Evolutionary conservation across 352 stramenopile species (phyloP).

Genomic region (Globisporangium echinulatum): DNA sequence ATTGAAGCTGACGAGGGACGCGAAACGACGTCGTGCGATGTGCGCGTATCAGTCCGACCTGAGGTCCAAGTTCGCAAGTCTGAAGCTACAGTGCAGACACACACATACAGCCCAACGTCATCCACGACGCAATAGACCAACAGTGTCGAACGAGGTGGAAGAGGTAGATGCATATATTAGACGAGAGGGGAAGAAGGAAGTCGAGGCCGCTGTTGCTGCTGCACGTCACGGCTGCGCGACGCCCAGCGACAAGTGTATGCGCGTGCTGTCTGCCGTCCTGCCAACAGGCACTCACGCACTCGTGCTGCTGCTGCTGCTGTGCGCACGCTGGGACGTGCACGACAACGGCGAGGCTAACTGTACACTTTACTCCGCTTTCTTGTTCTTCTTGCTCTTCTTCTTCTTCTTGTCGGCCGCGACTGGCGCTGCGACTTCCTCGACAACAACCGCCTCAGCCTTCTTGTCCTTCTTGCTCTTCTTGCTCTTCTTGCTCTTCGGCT

Average conservation of each 20-base stretch:
- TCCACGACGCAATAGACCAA: too few relatives aligned
- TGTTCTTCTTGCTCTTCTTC: conserved; percentile 76
- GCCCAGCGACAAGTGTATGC: not conserved
- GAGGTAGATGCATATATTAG: not conserved
- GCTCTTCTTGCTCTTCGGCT: conserved; percentile 70
- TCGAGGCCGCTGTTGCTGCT: not conserved
- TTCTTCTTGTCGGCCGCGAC: conserved; percentile 55
- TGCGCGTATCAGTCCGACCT: too few relatives aligned
- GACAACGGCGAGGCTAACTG: conserved; percentile 24
- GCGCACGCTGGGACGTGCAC: not conserved
- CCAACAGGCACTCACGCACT: too few relatives aligned
- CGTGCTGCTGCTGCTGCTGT: not conserved
- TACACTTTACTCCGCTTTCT: conserved; percentile 68
- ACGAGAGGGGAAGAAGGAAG: not conserved
- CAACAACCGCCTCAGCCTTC: conserved; percentile 25
- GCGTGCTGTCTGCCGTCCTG: too few relatives aligned
- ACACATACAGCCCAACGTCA: too few relatives aligned
- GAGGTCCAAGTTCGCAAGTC: too few relatives aligned
- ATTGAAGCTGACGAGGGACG: too few relatives aligned
- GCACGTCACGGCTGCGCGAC: not conserved
- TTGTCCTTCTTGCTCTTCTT: conserved; percentile 78
- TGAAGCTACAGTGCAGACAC: too few relatives aligned
- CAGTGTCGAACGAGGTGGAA: not conserved
- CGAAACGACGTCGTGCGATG: too few relatives aligned
- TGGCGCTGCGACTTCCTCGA: conserved; percentile 3